Percentiles rank a stretch among this genome's conserved stretches.
These are phyloP conservation scores for Penicillium bialowiezense DNA, from an alignment of 495 filamentous ascomycete species.

Conservation along the genomic window DNA sequence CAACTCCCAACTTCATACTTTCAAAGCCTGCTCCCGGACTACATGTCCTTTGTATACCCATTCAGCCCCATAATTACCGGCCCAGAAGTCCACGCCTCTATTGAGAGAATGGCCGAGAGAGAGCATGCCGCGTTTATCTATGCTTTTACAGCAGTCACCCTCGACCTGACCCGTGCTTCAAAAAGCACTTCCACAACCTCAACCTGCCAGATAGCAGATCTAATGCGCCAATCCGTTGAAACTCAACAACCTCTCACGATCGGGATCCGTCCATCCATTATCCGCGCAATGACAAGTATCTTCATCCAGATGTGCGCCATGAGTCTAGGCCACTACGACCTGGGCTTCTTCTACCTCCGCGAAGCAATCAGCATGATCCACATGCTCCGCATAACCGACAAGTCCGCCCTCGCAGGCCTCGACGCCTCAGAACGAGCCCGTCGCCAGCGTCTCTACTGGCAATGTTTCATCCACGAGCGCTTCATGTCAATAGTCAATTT, in stretches of 20 bases:
- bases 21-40: constrained; percentile 16
- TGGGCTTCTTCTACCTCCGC: constrained; percentile 31
- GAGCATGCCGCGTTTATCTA: constrained; percentile 25
- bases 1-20: constrained; percentile 10
- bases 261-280: constrained; percentile 16
- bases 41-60: constrained; percentile 26
- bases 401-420: constrained; percentile 12
- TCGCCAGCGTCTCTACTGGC: constrained; percentile 29
- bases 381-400: constrained; percentile 21
- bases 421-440: constrained; percentile 19
- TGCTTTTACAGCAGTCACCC: constrained; percentile 27
- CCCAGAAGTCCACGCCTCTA: constrained; percentile 17
- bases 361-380: constrained; percentile 29
- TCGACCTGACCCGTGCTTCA: constrained; percentile 19
- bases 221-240: constrained; percentile 25
- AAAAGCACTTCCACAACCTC: not conserved
- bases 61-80: constrained; percentile 29
- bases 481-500: constrained; percentile 28
- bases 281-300: constrained; percentile 17
- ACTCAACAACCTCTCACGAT: constrained; percentile 17
- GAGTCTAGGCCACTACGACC: constrained; percentile 22
- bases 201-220: constrained; percentile 12
- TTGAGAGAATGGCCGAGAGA: constrained; percentile 18
- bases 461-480: constrained; percentile 33
- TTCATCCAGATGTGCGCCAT: constrained; percentile 29